Base-by-base conservation (phyloP, 2,329 filamentous ascomycete species). In the Sporothrix pallida region DNA sequence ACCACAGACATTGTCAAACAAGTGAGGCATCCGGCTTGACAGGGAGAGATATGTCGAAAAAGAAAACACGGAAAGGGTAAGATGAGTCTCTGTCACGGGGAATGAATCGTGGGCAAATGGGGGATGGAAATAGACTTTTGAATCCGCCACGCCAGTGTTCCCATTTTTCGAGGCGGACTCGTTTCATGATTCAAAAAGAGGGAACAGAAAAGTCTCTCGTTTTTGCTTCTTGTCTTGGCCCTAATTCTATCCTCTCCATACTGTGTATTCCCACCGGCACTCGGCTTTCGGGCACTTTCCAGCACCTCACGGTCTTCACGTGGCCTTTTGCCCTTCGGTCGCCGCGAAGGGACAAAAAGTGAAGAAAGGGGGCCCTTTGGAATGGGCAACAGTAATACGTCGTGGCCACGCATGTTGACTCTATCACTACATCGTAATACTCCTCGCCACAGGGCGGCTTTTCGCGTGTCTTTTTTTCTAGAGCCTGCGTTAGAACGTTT, bases 381-480 rank as follows among this genome's bases (percentile, higher is more conserved):
- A 26, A 48, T 67, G 60, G 6, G 37, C 42, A 44, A 10, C 48
- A n/a, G 6, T 23, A 26, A 26, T 23, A 65, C n/a, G n/a, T 20
- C 2, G 15, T 31, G 10, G 15, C 12, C n/a, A 46, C 37, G n/a
- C 42, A 46, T 42, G 42, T 48, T 20, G 42, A 23, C 5, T 37
- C 31, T 37, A 5, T 37, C 31, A 37, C 31, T 5, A 37, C 42
- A 15, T 63, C 26, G 60, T 63, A 9, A 26, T 10, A 31, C 52
- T 56, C 23, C 52, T 31, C 46, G 42, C 15, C 17, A 17, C 15
- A 63, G 63, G 65, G 68, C 31, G 12, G 68, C 23, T 37, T 44
- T 70, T 70, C 52, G 50, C 50, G 48, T 56, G 68, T 70, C 65
- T 54, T 54, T 69, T 15, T 54, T 69, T 54, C 65, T 70, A 46